A percentile compares a stretch with the other conserved stretches of the same genome.
phyloP scores from a whole-genome alignment of 2,329 filamentous ascomycete genomes.

The Xenosphaeropsis pyriputrescens region DNA sequence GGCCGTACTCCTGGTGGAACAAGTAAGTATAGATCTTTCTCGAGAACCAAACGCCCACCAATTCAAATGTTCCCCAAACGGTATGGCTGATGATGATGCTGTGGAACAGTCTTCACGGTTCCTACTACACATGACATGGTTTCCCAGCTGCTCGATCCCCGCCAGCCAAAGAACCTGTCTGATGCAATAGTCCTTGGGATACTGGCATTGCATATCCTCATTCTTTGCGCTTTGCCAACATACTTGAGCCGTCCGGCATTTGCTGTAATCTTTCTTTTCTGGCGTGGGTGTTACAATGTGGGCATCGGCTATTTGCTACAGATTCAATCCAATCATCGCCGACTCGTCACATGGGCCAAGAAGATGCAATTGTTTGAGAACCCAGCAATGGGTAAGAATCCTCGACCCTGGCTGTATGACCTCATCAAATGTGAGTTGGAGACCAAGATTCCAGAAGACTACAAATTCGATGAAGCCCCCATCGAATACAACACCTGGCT shows the following conservation, averaged over 20 bases:
- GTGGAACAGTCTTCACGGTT: slow-evolving; percentile 69
- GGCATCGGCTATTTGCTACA: slow-evolving; percentile 85
- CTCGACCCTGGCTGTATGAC: slow-evolving; percentile 66
- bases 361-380: slow-evolving; percentile 78
- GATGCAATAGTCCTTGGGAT: slow-evolving; percentile 70
- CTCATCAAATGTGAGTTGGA: slow-evolving; percentile 83
- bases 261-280: slow-evolving; percentile 76
- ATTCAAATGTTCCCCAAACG: no score
- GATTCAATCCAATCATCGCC: slow-evolving; percentile 78
- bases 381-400: slow-evolving; percentile 67
- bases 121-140: slow-evolving; percentile 98
- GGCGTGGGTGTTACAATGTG: slow-evolving; percentile 83
- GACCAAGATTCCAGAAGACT: slow-evolving; percentile 87
- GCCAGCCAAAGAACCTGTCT: slow-evolving; percentile 87
- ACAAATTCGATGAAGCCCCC: slow-evolving; percentile 82
- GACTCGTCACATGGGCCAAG: slow-evolving; percentile 75
- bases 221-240: slow-evolving; percentile 59
- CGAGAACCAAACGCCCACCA: no score
- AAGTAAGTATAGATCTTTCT: slow-evolving; percentile 41
- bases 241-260: slow-evolving; percentile 62
- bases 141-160: slow-evolving; percentile 86
- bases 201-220: slow-evolving; percentile 58
- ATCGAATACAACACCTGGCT: slow-evolving; percentile 99
- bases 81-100: no score
- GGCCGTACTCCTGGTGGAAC: slow-evolving; percentile 83